Base-by-base conservation (phyloP, 768 basidiomycete species). In the Leccinum subtestaceum region DNA sequence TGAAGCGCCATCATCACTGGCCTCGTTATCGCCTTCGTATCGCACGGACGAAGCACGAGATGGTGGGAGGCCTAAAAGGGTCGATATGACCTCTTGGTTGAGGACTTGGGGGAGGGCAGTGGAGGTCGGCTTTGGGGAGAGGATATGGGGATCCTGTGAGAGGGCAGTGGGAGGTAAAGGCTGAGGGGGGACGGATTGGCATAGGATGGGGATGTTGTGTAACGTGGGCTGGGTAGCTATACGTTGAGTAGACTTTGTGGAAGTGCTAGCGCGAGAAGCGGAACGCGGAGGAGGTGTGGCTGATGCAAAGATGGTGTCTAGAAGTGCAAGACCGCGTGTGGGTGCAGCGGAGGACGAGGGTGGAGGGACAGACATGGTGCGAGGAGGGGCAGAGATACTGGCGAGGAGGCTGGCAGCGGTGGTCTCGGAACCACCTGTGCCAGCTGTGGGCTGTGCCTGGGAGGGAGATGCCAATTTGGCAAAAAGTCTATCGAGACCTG, bases 221-320 rank as follows among this genome's bases (percentile, higher is more conserved):
- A 52, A 54, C 23, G 52, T 58, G 53, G 50, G 23, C 46, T 59
- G 67, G 25, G 65, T 57, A 56, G 57, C 54, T 47, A 38, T 43
- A 53, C 54, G 55, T 13, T 71, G 55, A 57, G 75, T 62, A 46
- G 60, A 52, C 31, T 62, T 63, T 29, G 55, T 58, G 21, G 56
- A 47, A n/a, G 40, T 40, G 13, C 53, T 52, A 15, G 51, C 25
- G 9, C 63, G 70, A 58, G 72, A 70, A 31, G 60, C 40, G 32
- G 60, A 58, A 4, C 63, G 61, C 46, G 63, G 69, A 12, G 73
- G 65, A 23, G 71, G 70, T 15, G 71, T 74, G 5, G 84, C 89
- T 5, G 89, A 91, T 3, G 89, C 89, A 67, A 92, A 91, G 45
- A 92, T 88, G 12, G 82, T 80, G 62, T 88, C 78, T 15, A 92